phyloP scores from a whole-genome alignment of 768 basidiomycete species.

The Exsudoporus frostii region DNA sequence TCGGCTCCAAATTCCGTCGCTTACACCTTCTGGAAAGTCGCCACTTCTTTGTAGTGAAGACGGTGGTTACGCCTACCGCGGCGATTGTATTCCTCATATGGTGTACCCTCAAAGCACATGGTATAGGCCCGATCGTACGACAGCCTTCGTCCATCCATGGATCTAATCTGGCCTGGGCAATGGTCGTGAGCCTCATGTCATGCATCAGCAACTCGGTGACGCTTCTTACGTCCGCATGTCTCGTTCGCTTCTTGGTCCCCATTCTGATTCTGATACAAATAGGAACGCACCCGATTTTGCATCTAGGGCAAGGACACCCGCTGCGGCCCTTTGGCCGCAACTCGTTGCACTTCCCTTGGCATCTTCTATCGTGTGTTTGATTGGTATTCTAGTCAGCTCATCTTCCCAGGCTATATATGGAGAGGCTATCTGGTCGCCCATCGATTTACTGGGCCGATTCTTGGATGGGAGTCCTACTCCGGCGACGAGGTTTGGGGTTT shows the following conservation, averaged over 20 bases:
- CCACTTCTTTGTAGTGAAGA: slow-evolving; percentile 78
- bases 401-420: slow-evolving; percentile 74
- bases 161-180: slow-evolving; percentile 69
- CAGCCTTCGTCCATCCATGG: slow-evolving; percentile 64
- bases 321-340: slow-evolving; percentile 63
- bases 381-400: slow-evolving; percentile 81
- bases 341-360: slow-evolving; percentile 67
- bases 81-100: slow-evolving; percentile 74
- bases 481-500: slow-evolving; percentile 65
- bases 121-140: slow-evolving; percentile 71
- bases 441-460: slow-evolving; percentile 67
- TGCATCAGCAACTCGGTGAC: slow-evolving; percentile 82
- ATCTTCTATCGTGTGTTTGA: slow-evolving; percentile 72
- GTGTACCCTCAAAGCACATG: slow-evolving; percentile 74
- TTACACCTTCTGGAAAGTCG: slow-evolving; percentile 41
- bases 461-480: slow-evolving; percentile 59
- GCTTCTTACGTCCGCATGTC: slow-evolving; percentile 53
- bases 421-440: slow-evolving; percentile 74
- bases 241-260: slow-evolving; percentile 5
- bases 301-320: slow-evolving; percentile 53
- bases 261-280: slow-evolving; percentile 17
- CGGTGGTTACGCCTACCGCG: slow-evolving; percentile 66
- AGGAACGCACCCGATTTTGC: slow-evolving; percentile 79
- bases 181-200: slow-evolving; percentile 69
- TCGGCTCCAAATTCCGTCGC: neutral